Evolutionary conservation across 1,139 yeast species (phyloP).

Genomic region (Diutina rugosa): DNA sequence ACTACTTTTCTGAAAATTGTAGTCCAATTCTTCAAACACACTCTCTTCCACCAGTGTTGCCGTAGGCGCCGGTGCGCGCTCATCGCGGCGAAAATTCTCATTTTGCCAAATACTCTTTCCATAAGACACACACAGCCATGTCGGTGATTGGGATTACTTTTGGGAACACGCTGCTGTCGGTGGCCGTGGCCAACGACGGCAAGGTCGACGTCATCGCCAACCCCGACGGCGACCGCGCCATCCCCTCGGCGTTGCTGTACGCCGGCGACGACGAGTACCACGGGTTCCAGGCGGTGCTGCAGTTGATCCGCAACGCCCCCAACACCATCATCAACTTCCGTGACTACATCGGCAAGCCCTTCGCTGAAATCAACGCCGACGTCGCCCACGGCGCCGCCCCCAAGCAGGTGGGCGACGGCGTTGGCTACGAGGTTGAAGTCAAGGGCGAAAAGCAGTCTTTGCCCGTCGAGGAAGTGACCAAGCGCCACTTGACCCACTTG

Average conservation of each 20-base stretch:
- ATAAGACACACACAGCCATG: conserved; percentile 6
- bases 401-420: conserved; percentile 48
- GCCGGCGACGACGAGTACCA: conserved; percentile 94
- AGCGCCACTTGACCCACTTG: conserved; percentile 74
- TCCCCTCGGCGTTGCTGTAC: conserved; percentile 85
- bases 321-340: conserved; percentile 88
- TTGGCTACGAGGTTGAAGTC: conserved; percentile 48
- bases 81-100: background rate
- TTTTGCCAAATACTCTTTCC: background rate
- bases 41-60: too few species aligned
- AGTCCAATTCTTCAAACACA: too few species aligned
- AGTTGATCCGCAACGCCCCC: conserved; percentile 77
- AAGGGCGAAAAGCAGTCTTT: conserved; percentile 35
- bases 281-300: conserved; percentile 92
- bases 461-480: conserved; percentile 64
- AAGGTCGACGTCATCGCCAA: conserved; percentile 95
- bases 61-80: background rate
- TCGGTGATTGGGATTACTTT: conserved; percentile 84
- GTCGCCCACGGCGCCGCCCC: conserved; percentile 63
- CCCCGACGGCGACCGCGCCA: conserved; percentile 97
- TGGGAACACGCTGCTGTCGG: conserved; percentile 93
- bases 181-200: conserved; percentile 87
- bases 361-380: conserved; percentile 55
- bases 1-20: too few species aligned
- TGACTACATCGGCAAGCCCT: conserved; percentile 75